phyloP scores from a whole-genome alignment of 345 rosid species.

The Ceriops zippeliana region DNA sequence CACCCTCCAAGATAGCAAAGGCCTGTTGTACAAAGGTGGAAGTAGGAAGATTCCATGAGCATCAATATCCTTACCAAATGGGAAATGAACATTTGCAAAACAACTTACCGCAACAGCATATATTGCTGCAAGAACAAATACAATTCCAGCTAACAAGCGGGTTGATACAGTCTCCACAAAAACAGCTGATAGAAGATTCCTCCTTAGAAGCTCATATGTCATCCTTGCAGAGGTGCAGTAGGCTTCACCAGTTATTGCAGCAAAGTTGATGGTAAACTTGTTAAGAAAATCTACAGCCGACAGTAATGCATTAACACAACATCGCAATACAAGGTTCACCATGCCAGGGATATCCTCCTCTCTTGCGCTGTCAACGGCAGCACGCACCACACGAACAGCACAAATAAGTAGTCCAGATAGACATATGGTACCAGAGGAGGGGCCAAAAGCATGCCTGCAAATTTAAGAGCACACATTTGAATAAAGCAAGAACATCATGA shows the following conservation, averaged over 20 bases:
- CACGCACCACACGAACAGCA: slow-evolving; percentile 71
- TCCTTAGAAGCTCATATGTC: slow-evolving; percentile 84
- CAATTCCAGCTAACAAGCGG: slow-evolving; percentile 64
- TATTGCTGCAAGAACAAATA: slow-evolving; percentile 68
- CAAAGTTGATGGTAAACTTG: slow-evolving; percentile 90
- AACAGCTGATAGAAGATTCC: slow-evolving; percentile 87
- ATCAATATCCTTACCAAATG: not conserved
- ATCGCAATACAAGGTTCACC: slow-evolving; percentile 51
- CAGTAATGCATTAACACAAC: slow-evolving; percentile 60
- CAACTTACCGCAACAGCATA: slow-evolving; percentile 69
- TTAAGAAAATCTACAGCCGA: slow-evolving; percentile 71
- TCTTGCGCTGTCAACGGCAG: slow-evolving; percentile 72
- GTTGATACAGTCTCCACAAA: slow-evolving; percentile 84
- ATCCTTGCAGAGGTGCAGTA: slow-evolving; percentile 85
- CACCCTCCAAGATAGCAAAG: slow-evolving; percentile 60
- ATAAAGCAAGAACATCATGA: not conserved
- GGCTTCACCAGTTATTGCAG: slow-evolving; percentile 86
- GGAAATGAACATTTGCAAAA: not conserved
- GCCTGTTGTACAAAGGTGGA: slow-evolving; percentile 40
- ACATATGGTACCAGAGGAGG: slow-evolving; percentile 81
- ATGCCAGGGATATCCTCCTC: slow-evolving; percentile 69
- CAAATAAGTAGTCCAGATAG: slow-evolving; percentile 78
- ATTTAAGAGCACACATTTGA: slow-evolving; percentile 11
- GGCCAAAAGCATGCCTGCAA: slow-evolving; percentile 83
- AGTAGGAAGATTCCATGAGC: not conserved